phyloP scores from a whole-genome alignment of 768 basidiomycete genomes.

The Psilocybe subaeruginosa region DNA sequence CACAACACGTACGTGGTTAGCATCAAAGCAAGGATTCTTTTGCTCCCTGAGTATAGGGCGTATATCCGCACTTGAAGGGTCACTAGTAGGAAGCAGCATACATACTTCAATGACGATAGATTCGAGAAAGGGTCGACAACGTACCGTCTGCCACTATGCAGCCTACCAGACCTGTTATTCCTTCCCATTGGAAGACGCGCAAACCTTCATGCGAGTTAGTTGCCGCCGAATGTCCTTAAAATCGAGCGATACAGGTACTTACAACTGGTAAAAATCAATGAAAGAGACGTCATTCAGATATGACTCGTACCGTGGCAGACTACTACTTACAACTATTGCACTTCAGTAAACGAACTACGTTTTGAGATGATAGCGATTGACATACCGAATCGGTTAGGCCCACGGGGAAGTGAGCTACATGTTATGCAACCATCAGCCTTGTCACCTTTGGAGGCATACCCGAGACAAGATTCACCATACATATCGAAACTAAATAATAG shows the following conservation, averaged over 20 bases:
- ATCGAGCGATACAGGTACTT: too few species aligned
- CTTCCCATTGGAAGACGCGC: neutral
- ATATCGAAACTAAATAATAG: neutral
- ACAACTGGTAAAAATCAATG: neutral
- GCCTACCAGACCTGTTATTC: neutral
- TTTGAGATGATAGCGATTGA: too few species aligned
- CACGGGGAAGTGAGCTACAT: neutral
- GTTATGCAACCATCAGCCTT: neutral
- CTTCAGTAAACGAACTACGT: too few species aligned
- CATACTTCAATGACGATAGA: neutral
- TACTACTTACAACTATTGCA: too few species aligned
- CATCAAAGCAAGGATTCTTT: too few species aligned
- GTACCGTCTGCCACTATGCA: neutral
- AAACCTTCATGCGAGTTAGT: too few species aligned
- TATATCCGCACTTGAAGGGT: conserved; percentile 4
- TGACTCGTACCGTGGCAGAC: too few species aligned
- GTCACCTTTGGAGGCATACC: neutral
- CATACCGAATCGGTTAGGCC: neutral
- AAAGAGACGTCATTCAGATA: neutral
- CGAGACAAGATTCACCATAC: neutral
- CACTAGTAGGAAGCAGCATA: neutral
- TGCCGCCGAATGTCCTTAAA: too few species aligned
- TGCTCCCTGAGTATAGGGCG: neutral
- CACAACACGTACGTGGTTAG: neutral
- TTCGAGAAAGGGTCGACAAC: too few species aligned